phyloP scores from a whole-genome alignment of 495 filamentous ascomycete genomes.

The Pyronema domesticum region DNA sequence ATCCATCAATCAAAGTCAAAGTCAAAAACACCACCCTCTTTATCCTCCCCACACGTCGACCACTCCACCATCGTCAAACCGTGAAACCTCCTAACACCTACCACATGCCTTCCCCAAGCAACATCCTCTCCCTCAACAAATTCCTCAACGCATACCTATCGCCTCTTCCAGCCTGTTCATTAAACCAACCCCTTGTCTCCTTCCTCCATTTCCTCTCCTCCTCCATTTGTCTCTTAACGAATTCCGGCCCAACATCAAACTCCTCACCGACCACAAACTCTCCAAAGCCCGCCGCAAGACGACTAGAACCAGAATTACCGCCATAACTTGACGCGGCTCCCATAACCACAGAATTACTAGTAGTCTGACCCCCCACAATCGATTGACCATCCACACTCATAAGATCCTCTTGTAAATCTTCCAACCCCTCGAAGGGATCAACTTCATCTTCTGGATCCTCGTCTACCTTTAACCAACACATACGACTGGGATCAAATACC shows the following conservation, averaged over 20 bases:
- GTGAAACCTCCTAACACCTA: too few relatives aligned
- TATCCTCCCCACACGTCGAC: too few relatives aligned
- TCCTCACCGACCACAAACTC: conserved; percentile 62
- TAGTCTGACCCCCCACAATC: conserved; percentile 12
- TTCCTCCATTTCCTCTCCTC: conserved; percentile 83
- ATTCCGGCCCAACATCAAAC: conserved; percentile 92
- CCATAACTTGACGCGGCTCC: conserved; percentile 13
- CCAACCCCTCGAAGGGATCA: conserved; percentile 25
- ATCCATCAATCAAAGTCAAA: too few relatives aligned
- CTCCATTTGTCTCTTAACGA: conserved; percentile 68
- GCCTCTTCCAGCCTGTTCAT: too few relatives aligned
- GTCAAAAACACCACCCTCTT: too few relatives aligned
- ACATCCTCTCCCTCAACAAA: too few relatives aligned
- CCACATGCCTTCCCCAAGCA: too few relatives aligned
- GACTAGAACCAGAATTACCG: conserved; percentile 9
- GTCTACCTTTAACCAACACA: conserved; percentile 30
- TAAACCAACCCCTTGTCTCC: conserved; percentile 64
- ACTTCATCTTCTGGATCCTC: conserved; percentile 28
- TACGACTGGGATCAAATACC: conserved; percentile 90
- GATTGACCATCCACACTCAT: conserved; percentile 21
- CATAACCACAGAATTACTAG: conserved; percentile 3
- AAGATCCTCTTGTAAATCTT: conserved; percentile 21
- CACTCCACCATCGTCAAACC: too few relatives aligned
- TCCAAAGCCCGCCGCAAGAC: conserved; percentile 20
- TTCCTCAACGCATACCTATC: too few relatives aligned